A percentile compares a stretch with the other conserved stretches of the same genome.
Conservation (phyloP, 2,329 filamentous ascomycete species). For the Fusarium pseudonygamai region DNA sequence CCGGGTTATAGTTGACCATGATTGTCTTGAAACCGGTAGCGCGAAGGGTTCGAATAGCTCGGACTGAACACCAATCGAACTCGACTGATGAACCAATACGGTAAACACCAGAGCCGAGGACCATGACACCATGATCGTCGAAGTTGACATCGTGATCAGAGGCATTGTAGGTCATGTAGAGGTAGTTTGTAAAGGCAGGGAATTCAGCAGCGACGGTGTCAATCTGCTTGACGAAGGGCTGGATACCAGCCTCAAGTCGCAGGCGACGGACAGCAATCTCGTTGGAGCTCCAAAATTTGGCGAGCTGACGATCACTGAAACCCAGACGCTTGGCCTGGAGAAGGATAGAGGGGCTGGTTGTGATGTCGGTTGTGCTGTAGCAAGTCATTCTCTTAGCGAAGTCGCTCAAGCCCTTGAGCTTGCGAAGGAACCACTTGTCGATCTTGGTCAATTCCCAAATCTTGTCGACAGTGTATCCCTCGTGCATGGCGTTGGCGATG, state of each 20-base stretch:
- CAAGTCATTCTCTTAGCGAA: conserved; percentile 83
- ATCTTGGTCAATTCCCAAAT: conserved; percentile 99
- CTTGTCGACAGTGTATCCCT: conserved; percentile 92
- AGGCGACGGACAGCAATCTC: conserved; percentile 88
- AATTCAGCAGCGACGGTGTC: conserved; percentile 98
- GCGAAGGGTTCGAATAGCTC: conserved; percentile 89
- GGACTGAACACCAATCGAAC: conserved; percentile 98
- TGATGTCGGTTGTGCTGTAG: conserved; percentile 72
- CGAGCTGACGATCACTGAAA: conserved; percentile 92
- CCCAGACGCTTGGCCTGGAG: conserved; percentile 91
- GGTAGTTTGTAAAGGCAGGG: conserved; percentile 92
- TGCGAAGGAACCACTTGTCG: conserved; percentile 97
- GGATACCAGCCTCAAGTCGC: conserved; percentile 85
- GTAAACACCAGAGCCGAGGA: conserved; percentile 95
- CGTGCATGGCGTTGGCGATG: conserved; percentile 96
- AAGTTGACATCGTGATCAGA: conserved; percentile 85
- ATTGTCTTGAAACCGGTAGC: conserved; percentile 89
- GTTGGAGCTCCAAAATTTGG: conserved; percentile 93
- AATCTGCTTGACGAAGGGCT: conserved; percentile 95
- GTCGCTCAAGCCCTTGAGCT: conserved; percentile 89
- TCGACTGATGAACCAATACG: conserved; percentile 97
- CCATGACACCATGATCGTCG: conserved; percentile 93
- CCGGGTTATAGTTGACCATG: conserved; percentile 95
- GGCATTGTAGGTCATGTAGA: conserved; percentile 96
- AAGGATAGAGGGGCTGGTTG: conserved; percentile 71